These are phyloP conservation scores for Crepidotus variabilis DNA, from an alignment of 768 basidiomycete genomes.

Conservation along the genomic window DNA sequence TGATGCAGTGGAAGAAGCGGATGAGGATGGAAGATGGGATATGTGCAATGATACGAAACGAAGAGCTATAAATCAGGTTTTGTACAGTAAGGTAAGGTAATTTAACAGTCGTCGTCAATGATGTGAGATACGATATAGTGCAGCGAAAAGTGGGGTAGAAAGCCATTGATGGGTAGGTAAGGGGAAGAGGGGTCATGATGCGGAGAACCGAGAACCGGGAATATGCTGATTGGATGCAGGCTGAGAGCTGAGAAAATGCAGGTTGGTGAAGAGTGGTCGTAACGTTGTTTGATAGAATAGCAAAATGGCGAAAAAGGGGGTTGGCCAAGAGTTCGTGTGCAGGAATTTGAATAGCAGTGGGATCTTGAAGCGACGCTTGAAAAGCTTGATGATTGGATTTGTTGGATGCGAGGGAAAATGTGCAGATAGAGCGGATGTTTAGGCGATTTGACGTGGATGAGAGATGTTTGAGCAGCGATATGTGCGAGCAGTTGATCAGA, in stretches of 20 bases:
- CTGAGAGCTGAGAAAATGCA: conserved; percentile 1
- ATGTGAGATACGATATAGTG: not conserved
- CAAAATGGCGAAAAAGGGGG: conserved; percentile 4
- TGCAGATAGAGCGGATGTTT: too few relatives aligned
- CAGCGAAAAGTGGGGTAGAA: not conserved
- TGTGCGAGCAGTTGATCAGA: too few relatives aligned
- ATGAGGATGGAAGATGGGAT: not conserved
- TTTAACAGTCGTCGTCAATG: not conserved
- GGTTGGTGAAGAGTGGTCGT: conserved; percentile 6
- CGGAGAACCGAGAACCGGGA: not conserved
- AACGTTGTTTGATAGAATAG: not conserved
- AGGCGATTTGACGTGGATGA: too few relatives aligned
- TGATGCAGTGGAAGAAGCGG: too few relatives aligned
- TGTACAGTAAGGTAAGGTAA: not conserved
- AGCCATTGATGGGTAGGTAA: not conserved
- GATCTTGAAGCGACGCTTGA: conserved; percentile 8
- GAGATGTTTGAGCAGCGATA: too few relatives aligned
- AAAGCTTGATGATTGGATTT: conserved; percentile 12
- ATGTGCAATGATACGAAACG: not conserved
- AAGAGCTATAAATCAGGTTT: not conserved
- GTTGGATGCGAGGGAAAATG: not conserved
- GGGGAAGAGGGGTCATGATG: too few relatives aligned
- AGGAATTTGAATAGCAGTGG: too few relatives aligned
- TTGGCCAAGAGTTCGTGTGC: conserved; percentile 5
- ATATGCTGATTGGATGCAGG: conserved; percentile 8